These are phyloP conservation scores for Akanthomyces uredinophilus DNA, from an alignment of 2,329 filamentous ascomycete genomes.

Conservation along the genomic window DNA sequence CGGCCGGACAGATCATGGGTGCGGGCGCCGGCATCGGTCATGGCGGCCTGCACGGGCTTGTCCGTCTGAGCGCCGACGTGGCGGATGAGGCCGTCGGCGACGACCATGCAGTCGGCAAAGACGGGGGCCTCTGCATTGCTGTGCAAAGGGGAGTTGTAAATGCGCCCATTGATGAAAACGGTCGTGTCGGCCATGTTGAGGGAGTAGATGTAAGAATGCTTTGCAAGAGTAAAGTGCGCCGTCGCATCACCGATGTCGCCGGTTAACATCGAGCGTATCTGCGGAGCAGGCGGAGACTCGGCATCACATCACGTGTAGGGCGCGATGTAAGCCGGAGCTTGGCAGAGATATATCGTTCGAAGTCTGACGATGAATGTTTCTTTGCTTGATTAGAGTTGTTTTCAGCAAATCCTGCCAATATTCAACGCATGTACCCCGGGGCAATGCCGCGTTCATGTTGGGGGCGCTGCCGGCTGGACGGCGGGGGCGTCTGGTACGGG, in stretches of 20 bases:
- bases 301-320: slow-evolving; percentile 15
- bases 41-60: slow-evolving; percentile 21
- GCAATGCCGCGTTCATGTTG: too few species aligned
- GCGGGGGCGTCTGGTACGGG: neutral
- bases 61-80: slow-evolving; percentile 29
- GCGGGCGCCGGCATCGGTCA: slow-evolving; percentile 19
- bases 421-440: too few species aligned
- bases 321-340: neutral
- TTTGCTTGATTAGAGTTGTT: neutral
- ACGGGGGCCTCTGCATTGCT: slow-evolving; percentile 18
- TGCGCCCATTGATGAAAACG: slow-evolving; percentile 20
- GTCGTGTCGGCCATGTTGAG: neutral
- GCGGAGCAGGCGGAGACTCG: slow-evolving; percentile 6
- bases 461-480: neutral
- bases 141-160: slow-evolving; percentile 18
- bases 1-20: slow-evolving; percentile 27
- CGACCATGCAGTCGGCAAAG: slow-evolving; percentile 30
- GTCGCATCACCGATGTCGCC: slow-evolving; percentile 11
- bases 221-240: neutral
- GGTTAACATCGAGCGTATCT: slow-evolving; percentile 1
- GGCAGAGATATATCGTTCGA: neutral
- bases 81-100: slow-evolving; percentile 30
- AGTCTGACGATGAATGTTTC: neutral
- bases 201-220: neutral
- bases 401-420: too few species aligned